phyloP scores from a whole-genome alignment of 352 stramenopile genomes.

The Discostella stelligera region DNA sequence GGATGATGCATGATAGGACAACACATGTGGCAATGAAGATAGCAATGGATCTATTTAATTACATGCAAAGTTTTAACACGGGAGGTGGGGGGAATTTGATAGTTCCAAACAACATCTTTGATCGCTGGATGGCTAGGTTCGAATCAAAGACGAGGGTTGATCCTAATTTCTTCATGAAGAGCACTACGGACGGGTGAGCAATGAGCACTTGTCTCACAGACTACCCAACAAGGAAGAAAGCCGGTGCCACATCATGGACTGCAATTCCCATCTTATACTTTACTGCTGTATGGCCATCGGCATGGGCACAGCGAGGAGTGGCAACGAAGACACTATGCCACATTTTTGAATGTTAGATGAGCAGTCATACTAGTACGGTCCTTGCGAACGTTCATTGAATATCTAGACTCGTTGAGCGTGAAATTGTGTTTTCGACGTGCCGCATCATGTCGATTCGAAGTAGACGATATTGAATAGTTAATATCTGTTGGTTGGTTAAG shows the following conservation, averaged over 20 bases:
- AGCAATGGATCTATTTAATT: constrained; percentile 90
- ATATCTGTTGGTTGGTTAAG: not conserved
- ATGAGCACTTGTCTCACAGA: not conserved
- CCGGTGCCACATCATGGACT: not conserved
- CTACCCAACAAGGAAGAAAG: not conserved
- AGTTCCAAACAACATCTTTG: constrained; percentile 89
- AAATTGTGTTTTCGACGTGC: no score
- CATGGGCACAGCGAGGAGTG: no score
- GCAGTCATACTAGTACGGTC: no score
- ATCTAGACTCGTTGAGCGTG: no score
- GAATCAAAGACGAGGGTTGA: constrained; percentile 87
- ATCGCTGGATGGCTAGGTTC: constrained; percentile 90
- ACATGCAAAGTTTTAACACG: constrained; percentile 88
- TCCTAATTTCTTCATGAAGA: constrained; percentile 91
- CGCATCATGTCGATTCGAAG: no score
- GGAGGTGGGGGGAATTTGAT: constrained; percentile 82
- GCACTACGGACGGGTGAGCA: constrained; percentile 30
- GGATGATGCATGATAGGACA: constrained; percentile 28
- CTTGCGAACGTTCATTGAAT: no score
- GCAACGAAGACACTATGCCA: no score
- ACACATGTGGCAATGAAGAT: constrained; percentile 87
- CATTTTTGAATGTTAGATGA: no score
- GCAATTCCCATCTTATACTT: no score
- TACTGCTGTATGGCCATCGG: no score
- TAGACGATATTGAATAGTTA: not conserved